Evolutionary conservation across 768 basidiomycete genomes (phyloP).

Genomic region (Termitomyces sp.): DNA sequence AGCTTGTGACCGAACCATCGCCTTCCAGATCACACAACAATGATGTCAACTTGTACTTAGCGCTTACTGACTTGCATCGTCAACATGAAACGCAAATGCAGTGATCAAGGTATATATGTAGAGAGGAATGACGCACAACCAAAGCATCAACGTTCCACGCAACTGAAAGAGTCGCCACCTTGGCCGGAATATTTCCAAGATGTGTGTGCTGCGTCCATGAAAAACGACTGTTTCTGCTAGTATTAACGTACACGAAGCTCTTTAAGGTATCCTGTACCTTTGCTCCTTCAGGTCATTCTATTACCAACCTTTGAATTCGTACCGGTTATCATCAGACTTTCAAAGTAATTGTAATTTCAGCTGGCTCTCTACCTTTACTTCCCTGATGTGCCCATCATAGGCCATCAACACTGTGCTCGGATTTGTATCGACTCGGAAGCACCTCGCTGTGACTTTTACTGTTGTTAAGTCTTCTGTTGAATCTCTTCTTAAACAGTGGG

Average conservation of each 20-base stretch:
- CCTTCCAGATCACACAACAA: constrained; percentile 1
- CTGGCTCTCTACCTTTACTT: not conserved
- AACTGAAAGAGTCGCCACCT: not conserved
- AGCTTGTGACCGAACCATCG: not conserved
- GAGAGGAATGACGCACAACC: constrained; percentile 1
- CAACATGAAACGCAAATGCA: constrained; percentile 12
- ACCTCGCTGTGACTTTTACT: constrained; percentile 75
- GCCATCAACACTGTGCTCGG: constrained; percentile 87
- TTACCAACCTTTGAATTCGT: not conserved
- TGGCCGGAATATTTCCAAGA: constrained; percentile 66
- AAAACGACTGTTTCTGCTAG: not conserved
- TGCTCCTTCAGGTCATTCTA: not conserved
- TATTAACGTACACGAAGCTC: constrained; percentile 21
- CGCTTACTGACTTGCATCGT: not conserved
- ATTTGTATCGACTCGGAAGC: constrained; percentile 77
- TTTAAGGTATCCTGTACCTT: not conserved
- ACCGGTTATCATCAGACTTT: not conserved
- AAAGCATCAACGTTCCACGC: not conserved
- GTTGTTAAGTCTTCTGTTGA: constrained; percentile 77
- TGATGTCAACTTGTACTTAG: not conserved
- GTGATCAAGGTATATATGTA: not conserved
- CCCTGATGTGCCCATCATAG: constrained; percentile 27
- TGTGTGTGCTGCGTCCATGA: constrained; percentile 19
- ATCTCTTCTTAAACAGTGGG: constrained; percentile 66
- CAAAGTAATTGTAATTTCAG: constrained; percentile 5